These are phyloP conservation scores for Xylariaceae sp. DNA, from an alignment of 2,329 filamentous ascomycete species.

Conservation along the genomic window DNA sequence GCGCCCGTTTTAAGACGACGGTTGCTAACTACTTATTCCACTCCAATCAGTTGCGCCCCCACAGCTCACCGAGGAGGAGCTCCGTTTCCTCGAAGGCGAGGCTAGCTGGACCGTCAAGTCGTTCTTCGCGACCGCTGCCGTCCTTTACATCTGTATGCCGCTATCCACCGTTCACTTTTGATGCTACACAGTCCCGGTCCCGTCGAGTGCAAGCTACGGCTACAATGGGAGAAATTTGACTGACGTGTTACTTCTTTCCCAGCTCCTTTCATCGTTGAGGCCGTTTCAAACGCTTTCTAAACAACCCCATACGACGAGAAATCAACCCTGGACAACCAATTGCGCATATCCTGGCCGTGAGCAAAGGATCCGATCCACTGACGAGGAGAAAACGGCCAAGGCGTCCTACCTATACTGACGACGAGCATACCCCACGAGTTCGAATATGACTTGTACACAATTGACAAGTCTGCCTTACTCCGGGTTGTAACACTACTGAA, in stretches of 20 bases:
- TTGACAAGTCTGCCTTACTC: background rate
- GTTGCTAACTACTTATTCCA: constrained; percentile 2
- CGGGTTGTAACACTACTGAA: constrained; percentile 11
- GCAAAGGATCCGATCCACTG: background rate
- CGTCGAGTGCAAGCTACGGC: background rate
- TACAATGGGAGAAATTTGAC: background rate
- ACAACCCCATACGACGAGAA: background rate
- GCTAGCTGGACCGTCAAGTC: constrained; percentile 63
- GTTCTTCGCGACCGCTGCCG: constrained; percentile 58
- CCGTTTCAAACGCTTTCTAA: constrained; percentile 39
- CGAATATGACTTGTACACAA: too few relatives aligned
- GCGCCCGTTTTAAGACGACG: background rate
- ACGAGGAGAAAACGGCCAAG: background rate
- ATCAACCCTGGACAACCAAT: background rate
- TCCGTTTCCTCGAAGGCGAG: constrained; percentile 62
- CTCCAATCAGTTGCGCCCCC: constrained; percentile 43
- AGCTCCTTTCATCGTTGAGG: constrained; percentile 57
- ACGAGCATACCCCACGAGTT: background rate
- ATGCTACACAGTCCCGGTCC: background rate
- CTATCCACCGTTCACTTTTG: background rate
- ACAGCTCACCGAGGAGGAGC: constrained; percentile 64
- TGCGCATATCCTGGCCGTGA: background rate
- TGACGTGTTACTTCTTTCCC: background rate
- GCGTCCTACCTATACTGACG: too few relatives aligned
- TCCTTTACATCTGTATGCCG: constrained; percentile 73